These are phyloP conservation scores for Meyerozyma smithsonii DNA, from an alignment of 1,139 yeast genomes.

Conservation along the genomic window DNA sequence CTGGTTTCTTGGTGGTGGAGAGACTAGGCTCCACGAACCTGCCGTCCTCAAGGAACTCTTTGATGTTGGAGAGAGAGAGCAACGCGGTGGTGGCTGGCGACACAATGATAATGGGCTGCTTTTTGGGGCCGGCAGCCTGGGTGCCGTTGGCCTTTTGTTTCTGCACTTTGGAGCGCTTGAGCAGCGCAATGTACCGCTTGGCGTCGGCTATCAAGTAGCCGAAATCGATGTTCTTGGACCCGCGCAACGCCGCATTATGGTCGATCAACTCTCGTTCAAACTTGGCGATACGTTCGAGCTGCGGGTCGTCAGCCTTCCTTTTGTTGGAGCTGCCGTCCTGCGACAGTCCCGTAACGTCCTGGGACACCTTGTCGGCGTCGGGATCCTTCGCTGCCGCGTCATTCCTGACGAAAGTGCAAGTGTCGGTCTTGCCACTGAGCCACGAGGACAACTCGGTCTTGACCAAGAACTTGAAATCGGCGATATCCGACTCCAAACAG, in stretches of 20 bases:
- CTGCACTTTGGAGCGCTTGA: slow-evolving; percentile 35
- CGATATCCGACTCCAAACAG: slow-evolving; percentile 60
- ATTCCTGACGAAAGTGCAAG: slow-evolving; percentile 46
- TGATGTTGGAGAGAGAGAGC: slow-evolving; percentile 74
- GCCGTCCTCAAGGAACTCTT: slow-evolving; percentile 77
- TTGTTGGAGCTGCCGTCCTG: slow-evolving; percentile 10
- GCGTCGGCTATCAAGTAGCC: slow-evolving; percentile 72
- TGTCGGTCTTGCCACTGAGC: slow-evolving; percentile 64
- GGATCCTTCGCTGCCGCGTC: slow-evolving; percentile 9
- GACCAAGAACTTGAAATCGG: slow-evolving; percentile 78
- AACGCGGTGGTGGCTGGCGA: slow-evolving; percentile 95
- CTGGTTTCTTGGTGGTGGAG: slow-evolving; percentile 30
- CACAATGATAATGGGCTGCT: slow-evolving; percentile 86
- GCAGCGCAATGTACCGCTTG: slow-evolving; percentile 51
- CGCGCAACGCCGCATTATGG: slow-evolving; percentile 78
- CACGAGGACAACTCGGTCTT: slow-evolving; percentile 81
- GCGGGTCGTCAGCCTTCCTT: slow-evolving; percentile 46
- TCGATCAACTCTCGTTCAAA: slow-evolving; percentile 68
- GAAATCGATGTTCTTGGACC: slow-evolving; percentile 70
- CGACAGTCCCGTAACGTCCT: slow-evolving; percentile 4
- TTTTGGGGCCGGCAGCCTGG: slow-evolving; percentile 23
- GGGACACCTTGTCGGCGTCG: slow-evolving; percentile 4
- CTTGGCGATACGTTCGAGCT: slow-evolving; percentile 46
- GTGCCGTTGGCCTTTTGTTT: slow-evolving; percentile 5
- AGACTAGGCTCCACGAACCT: slow-evolving; percentile 57